Evolutionary conservation across 345 rosid genomes (phyloP), one percentile per base, ranked within the genome.

Genomic region (Syzygium aqueum): DNA sequence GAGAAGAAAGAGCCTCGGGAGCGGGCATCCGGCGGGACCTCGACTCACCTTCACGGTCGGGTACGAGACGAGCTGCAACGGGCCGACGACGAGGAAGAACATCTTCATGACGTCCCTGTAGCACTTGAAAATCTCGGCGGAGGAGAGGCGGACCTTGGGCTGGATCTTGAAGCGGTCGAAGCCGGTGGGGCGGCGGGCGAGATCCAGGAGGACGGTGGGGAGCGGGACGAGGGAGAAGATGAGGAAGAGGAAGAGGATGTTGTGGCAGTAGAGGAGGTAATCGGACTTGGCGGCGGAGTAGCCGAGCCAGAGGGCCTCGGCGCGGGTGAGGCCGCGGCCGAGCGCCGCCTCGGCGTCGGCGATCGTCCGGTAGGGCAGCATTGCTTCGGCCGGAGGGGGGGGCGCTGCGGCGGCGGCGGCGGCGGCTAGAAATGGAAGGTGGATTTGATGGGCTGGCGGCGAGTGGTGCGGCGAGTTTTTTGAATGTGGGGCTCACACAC

Each of bases 221-320:
- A 96, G 88, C 46, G 99, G 99, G 61, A 87, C 97, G 57, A 95
- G 50, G 0, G 99, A 90, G 93, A 97, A 97, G 84, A 95, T 85
- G 85, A 95, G 63, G 87, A 95, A 95, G 61, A 97, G 87, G 88
- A 96, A 95, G 67, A 96, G 80, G 85, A 96, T 91, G 91, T 94
- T 96, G 92, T 97, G 98, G 87, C 96, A 92, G 91, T 89, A 95
- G 49, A 97, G 95, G 87, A 73, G 92, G 94, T 95, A 96, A 90
- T 97, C 97, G 51, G 99, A 96, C 88, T 94, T 96, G 7, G 87
- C 84, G 14, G 94, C 97, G 33, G 99, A 95, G 95, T 97, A 97
- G 85, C 92, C 92, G 93, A 93, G 92, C 99, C 99, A 97, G 11
- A 93, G 54, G 5, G 95, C 92, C 93, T 97, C 99, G 4, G 93